A percentile compares a stretch with the other conserved stretches of the same genome.
Conservation (phyloP, 148 eudicot species). For the Vaccinium vitisidaea region DNA sequence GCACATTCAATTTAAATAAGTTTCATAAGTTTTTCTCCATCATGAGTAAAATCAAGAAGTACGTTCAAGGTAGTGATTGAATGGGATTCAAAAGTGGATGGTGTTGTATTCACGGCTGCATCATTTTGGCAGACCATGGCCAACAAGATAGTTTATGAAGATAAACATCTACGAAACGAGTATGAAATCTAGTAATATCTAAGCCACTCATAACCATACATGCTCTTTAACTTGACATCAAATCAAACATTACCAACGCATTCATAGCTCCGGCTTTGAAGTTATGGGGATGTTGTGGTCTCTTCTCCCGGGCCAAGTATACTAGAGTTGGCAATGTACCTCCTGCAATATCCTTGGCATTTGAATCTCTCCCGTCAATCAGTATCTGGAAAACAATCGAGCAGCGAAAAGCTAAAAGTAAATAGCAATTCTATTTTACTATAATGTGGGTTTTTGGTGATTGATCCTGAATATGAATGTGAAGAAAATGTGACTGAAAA, state of each 20-base stretch:
- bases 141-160: not conserved
- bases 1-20: constrained; percentile 40
- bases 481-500: not conserved
- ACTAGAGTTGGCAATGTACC: constrained; percentile 57
- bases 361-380: constrained; percentile 50
- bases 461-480: not conserved
- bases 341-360: constrained; percentile 52
- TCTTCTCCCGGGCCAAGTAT: constrained; percentile 80
- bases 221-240: not conserved
- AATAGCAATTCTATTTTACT: not conserved
- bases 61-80: not conserved
- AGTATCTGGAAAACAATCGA: constrained; percentile 45
- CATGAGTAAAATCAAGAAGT: not conserved
- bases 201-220: not conserved
- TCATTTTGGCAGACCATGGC: not conserved
- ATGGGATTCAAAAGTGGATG: not conserved
- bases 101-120: not conserved
- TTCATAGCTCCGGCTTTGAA: constrained; percentile 98
- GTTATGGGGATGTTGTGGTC: constrained; percentile 68
- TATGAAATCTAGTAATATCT: not conserved
- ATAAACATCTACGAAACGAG: not conserved
- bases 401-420: not conserved
- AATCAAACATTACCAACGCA: constrained; percentile 54
- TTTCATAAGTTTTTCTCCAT: not conserved
- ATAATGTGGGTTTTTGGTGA: not conserved